phyloP scores from a whole-genome alignment of 192 early-diverging fungal genomes.

The Coemansia interrupta region DNA sequence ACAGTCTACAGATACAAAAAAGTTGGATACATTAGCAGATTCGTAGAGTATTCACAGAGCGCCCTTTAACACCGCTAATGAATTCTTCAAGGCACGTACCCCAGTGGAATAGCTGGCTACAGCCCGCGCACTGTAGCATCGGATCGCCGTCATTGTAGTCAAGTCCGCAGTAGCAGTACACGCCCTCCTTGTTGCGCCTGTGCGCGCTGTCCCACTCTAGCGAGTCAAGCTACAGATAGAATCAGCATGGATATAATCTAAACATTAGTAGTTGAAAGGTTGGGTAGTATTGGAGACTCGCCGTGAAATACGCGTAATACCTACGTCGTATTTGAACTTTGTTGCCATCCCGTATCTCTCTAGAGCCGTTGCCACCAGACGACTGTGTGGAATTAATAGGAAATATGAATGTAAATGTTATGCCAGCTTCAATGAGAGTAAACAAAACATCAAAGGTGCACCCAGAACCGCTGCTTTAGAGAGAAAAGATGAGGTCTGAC shows the following conservation, averaged over 20 bases:
- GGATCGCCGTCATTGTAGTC: constrained; percentile 57
- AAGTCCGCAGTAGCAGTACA: constrained; percentile 81
- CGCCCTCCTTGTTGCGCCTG: constrained; percentile 58
- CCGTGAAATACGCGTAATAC: background rate
- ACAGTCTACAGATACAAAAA: constrained; percentile 54
- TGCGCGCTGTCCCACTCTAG: constrained; percentile 57
- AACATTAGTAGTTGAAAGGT: background rate
- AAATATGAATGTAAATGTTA: background rate
- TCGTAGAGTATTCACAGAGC: too few species aligned
- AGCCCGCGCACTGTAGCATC: constrained; percentile 66
- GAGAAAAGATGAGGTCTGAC: background rate
- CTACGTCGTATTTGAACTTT: constrained; percentile 50
- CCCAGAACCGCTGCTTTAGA: background rate
- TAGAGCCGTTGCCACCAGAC: background rate
- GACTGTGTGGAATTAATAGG: too few species aligned
- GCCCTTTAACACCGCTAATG: background rate
- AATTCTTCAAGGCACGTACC: constrained; percentile 40
- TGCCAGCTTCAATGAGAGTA: constrained; percentile 5
- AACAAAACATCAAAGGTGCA: constrained; percentile 1
- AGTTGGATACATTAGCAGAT: background rate
- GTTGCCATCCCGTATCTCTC: constrained; percentile 16
- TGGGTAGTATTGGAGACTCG: too few species aligned
- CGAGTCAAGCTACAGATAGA: constrained; percentile 35
- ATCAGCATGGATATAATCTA: background rate
- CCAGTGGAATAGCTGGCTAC: constrained; percentile 71